These are phyloP conservation scores for Blastobotrys buckinghamii DNA, from an alignment of 1,139 yeast genomes.

Conservation along the genomic window DNA sequence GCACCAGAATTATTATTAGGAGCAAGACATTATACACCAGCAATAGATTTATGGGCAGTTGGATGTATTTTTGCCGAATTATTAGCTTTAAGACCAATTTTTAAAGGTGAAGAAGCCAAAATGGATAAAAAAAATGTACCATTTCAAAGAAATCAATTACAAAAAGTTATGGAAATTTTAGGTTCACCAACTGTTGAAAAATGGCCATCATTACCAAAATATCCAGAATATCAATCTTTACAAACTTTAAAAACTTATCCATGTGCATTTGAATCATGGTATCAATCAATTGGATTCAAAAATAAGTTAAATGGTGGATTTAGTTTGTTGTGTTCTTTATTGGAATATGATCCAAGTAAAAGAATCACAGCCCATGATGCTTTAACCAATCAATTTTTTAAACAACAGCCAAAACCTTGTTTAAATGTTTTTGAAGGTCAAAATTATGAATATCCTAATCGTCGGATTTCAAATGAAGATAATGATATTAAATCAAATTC, in stretches of 20 bases:
- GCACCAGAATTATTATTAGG: conserved; percentile 93
- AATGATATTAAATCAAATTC: conserved; percentile 33
- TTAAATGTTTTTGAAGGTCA: conserved; percentile 44
- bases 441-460: conserved; percentile 33
- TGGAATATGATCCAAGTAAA: conserved; percentile 79
- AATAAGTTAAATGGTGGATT: conserved; percentile 53
- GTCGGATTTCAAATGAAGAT: conserved; percentile 38
- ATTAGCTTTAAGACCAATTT: conserved; percentile 81
- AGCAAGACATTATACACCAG: conserved; percentile 90
- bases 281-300: conserved; percentile 68
- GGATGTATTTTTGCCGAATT: conserved; percentile 95
- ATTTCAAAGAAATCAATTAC: conserved; percentile 86
- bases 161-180: conserved; percentile 80
- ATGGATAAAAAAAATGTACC: conserved; percentile 92
- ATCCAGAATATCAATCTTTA: conserved; percentile 76
- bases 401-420: conserved; percentile 55
- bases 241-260: conserved; percentile 61
- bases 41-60: conserved; percentile 94
- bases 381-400: conserved; percentile 67
- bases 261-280: conserved; percentile 75
- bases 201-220: conserved; percentile 75
- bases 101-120: conserved; percentile 96
- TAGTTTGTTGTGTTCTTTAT: conserved; percentile 53
- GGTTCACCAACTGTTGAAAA: conserved; percentile 73
- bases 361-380: conserved; percentile 75